These are phyloP conservation scores for Pyrenophora tritici-repentis DNA, from an alignment of 2,329 filamentous ascomycete genomes.

Conservation along the genomic window DNA sequence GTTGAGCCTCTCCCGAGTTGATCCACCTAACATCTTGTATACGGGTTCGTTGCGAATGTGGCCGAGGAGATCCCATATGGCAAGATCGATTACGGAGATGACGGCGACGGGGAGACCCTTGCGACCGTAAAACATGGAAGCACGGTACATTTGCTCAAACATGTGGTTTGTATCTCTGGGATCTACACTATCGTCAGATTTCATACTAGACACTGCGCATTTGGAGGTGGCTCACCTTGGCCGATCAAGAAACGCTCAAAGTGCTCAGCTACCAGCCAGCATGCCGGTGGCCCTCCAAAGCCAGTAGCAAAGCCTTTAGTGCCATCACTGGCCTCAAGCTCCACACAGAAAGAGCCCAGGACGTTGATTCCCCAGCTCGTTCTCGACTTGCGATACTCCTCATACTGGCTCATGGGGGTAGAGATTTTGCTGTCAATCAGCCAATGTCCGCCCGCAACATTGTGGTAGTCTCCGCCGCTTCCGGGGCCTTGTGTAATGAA, in stretches of 20 bases:
- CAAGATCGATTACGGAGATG: conserved; percentile 92
- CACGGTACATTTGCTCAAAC: conserved; percentile 96
- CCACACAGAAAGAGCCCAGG: conserved; percentile 86
- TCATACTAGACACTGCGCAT: background rate
- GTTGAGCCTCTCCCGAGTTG: conserved; percentile 79
- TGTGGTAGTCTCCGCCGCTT: conserved; percentile 75
- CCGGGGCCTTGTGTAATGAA: conserved; percentile 70
- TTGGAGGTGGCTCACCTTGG: conserved; percentile 56
- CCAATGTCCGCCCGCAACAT: conserved; percentile 77
- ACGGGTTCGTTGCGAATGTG: conserved; percentile 92
- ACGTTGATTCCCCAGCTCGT: conserved; percentile 97
- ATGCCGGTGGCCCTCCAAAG: conserved; percentile 89
- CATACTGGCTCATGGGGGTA: conserved; percentile 88
- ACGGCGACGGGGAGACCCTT: conserved; percentile 89
- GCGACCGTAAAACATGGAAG: conserved; percentile 93
- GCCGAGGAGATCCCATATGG: conserved; percentile 88
- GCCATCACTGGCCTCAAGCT: conserved; percentile 86
- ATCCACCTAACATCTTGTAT: conserved; percentile 90
- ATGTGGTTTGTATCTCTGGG: conserved; percentile 88
- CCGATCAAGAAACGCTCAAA: conserved; percentile 91
- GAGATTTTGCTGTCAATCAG: conserved; percentile 90
- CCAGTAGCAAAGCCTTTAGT: conserved; percentile 94
- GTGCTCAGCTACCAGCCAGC: conserved; percentile 92
- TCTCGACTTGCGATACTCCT: conserved; percentile 82
- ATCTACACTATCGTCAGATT: conserved; percentile 56